Base-by-base conservation (phyloP, 352 stramenopile genomes). In the Paralagenidium karlingii region DNA sequence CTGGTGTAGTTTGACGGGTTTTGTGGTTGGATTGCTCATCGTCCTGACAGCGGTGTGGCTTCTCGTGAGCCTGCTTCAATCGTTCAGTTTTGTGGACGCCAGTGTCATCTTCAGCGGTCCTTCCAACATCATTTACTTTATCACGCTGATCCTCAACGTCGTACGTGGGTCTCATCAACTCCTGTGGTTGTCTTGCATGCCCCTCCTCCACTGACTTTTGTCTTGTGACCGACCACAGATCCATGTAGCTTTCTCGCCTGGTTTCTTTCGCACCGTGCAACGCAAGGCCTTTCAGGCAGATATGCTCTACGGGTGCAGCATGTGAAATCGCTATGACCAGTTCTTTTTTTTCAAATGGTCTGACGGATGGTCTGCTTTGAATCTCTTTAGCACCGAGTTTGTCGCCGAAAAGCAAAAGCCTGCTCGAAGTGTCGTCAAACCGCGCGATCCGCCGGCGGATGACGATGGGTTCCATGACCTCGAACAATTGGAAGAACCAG, bases 201-300 rank as follows among this genome's bases (percentile, higher is more conserved):
- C n/a, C 13, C 32, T 10, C 11, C 18, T 27, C 3, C 8, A 21
- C n/a, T 43, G 27, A n/a, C 33, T 15, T 22, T 20, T 8, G 9
- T 30, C 22, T 5, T 34, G 28, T 10, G 20, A n/a, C 33, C n/a
- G 28, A 24, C 24, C 39, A 12, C 30, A 82, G 70, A 49, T 73
- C n/a, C 70, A 82, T 44, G 42, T 85, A 27, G 43, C 81, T 8
- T 44, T 74, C 16, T 63, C 55, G 4, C 70, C 68, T 20, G 81
- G 68, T 65, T 40, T 85, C 9, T 45, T 85, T 13, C 54, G 68
- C 24, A 85, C 70, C 12, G 64, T 85, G 24, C 65, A 85, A 18
- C 61, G 66, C 10, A 85, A 85, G 24, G 65, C 58, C 0, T 81
- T 54, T 0, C 68, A 85, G 25, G 70, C 70, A 10, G 65, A 85